Evolutionary conservation across 2,329 filamentous ascomycete species (phyloP).

Genomic region (Penicillium sp.): DNA sequence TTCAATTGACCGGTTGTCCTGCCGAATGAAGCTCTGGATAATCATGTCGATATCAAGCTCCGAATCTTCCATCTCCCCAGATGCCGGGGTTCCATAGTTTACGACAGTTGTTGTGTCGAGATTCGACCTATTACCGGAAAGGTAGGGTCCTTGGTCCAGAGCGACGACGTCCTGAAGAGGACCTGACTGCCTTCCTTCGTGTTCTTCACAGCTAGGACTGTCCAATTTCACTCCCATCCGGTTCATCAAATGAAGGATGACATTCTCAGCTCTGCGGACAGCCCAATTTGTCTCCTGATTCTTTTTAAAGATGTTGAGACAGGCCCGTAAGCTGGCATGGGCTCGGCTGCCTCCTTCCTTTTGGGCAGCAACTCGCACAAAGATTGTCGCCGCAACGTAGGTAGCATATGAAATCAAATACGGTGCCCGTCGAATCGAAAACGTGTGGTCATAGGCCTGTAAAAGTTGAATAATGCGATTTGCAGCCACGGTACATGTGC

Average conservation of each 20-base stretch:
- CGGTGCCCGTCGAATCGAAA: conserved; percentile 51
- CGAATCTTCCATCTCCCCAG: conserved; percentile 25
- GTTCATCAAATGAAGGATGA: conserved; percentile 51
- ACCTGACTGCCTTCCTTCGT: conserved; percentile 8
- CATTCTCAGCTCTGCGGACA: conserved; percentile 48
- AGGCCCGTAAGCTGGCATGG: conserved; percentile 45
- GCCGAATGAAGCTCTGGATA: conserved; percentile 45
- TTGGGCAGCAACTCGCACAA: conserved; percentile 54
- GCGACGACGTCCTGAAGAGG: background rate
- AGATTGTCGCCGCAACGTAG: conserved; percentile 57
- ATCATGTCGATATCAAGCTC: conserved; percentile 47
- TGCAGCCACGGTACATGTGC: conserved; percentile 51
- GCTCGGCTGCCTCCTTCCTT: conserved; percentile 44
- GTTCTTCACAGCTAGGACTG: conserved; percentile 3
- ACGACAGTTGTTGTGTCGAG: background rate
- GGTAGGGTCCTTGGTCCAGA: background rate
- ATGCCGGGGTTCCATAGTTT: conserved; percentile 13
- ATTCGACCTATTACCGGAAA: background rate
- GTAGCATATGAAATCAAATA: conserved; percentile 58
- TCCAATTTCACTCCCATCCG: conserved; percentile 40
- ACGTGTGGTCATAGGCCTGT: conserved; percentile 48
- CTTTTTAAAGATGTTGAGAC: conserved; percentile 50
- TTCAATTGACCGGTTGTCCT: conserved; percentile 23
- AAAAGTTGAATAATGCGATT: conserved; percentile 49
- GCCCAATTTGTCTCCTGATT: conserved; percentile 56